Percentiles rank a stretch among this genome's conserved stretches.
Evolutionary conservation across 2,329 filamentous ascomycete species (phyloP).

Genomic region (Ascosphaera pollenicola): DNA sequence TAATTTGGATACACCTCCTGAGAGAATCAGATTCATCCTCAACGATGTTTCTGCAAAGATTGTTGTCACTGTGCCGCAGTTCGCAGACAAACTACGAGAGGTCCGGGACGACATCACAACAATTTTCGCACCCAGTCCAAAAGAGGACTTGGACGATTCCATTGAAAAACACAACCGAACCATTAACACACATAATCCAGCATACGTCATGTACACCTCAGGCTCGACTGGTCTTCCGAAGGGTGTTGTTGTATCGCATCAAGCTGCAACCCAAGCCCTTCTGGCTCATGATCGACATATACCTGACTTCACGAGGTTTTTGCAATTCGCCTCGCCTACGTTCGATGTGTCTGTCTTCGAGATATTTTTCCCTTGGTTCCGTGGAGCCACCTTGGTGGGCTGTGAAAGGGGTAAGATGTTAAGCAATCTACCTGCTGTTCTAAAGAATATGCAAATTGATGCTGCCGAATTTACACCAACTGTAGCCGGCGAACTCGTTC

Average conservation of each 20-base stretch:
- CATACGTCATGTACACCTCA: constrained; percentile 88
- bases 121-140: not conserved
- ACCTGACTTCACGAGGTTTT: constrained; percentile 53
- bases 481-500: constrained; percentile 56
- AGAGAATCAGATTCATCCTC: constrained; percentile 60
- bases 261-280: constrained; percentile 58
- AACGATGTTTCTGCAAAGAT: constrained; percentile 50
- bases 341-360: constrained; percentile 94
- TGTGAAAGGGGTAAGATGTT: constrained; percentile 49
- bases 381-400: constrained; percentile 50
- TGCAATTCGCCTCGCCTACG: constrained; percentile 80
- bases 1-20: constrained; percentile 52
- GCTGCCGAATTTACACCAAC: constrained; percentile 79
- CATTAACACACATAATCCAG: constrained; percentile 21
- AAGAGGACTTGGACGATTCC: constrained; percentile 6
- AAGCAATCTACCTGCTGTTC: constrained; percentile 46
- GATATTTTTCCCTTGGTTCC: constrained; percentile 68
- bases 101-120: not conserved
- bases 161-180: constrained; percentile 6
- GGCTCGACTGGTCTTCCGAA: constrained; percentile 79
- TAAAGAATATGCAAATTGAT: constrained; percentile 47
- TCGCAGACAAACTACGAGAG: not conserved
- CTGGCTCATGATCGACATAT: constrained; percentile 62
- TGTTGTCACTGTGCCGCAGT: constrained; percentile 36
- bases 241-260: constrained; percentile 63